Conservation (phyloP, 2,329 filamentous ascomycete species). For the Seiridium cupressi region DNA sequence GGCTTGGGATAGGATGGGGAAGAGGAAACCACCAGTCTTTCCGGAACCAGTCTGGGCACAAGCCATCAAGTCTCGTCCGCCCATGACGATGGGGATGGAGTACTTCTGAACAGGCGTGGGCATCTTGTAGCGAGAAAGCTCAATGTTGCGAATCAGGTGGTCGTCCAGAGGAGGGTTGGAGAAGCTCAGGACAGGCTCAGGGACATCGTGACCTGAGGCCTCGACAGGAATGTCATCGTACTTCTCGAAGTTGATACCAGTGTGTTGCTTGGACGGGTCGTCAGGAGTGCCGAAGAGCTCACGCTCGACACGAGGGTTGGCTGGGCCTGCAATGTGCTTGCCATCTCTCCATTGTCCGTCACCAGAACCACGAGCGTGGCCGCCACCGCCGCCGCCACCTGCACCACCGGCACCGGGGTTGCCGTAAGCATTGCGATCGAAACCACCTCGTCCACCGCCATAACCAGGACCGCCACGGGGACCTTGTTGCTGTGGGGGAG, state of each 20-base stretch:
- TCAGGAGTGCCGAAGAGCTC: slow-evolving; percentile 91
- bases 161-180: slow-evolving; percentile 93
- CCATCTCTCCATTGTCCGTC: slow-evolving; percentile 96
- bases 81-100: slow-evolving; percentile 98
- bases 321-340: slow-evolving; percentile 88
- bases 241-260: slow-evolving; percentile 99
- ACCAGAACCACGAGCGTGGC: slow-evolving; percentile 75
- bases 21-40: slow-evolving; percentile 99
- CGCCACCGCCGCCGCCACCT: slow-evolving; percentile 50
- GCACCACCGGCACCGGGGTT: slow-evolving; percentile 39
- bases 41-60: slow-evolving; percentile 99
- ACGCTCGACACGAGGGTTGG: slow-evolving; percentile 87
- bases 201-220: slow-evolving; percentile 89
- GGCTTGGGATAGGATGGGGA: slow-evolving; percentile 97
- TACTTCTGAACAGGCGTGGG: slow-evolving; percentile 99
- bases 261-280: slow-evolving; percentile 92
- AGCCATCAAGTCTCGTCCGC: slow-evolving; percentile 96
- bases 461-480: not conserved
- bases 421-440: slow-evolving; percentile 65
- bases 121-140: slow-evolving; percentile 89
- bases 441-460: slow-evolving; percentile 33
- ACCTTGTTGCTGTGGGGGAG: slow-evolving; percentile 12
- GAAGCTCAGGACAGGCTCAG: slow-evolving; percentile 87
- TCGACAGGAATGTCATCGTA: slow-evolving; percentile 99
- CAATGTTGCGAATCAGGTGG: slow-evolving; percentile 90